Base-by-base conservation (phyloP, 139 green algal genomes). In the Micractinium conductrix region DNA sequence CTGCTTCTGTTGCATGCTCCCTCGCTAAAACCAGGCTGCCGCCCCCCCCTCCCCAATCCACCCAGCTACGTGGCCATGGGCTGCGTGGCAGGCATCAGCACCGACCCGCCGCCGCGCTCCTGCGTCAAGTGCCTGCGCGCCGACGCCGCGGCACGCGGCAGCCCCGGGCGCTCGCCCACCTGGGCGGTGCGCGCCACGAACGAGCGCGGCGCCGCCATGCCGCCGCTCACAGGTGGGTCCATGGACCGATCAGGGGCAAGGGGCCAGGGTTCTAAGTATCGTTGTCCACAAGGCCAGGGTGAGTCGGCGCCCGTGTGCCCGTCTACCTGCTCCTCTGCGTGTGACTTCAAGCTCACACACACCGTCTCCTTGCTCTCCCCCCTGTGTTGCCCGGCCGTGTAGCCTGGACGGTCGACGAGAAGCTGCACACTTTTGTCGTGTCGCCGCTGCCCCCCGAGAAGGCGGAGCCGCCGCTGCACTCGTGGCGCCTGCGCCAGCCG, bases 61-160 rank as follows among this genome's bases (percentile, higher is more conserved):
- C 48, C 30, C 80, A 91, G 87, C 30, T 99, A 98, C 78, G 89
- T 95, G 33, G 83, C 95, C 2, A 82, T 98, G 79, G 96, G 96
- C 14, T 89, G 87, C 45, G 83, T 98, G 75, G 93, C 88, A 4
- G 84, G 68, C 8, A 26, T 87, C 4, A 89, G 90, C 16, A 48
- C 53, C 22, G 40, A 73, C 19, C 45, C 67, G 4, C 89, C 90
- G 16, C 73, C 85, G 28, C 72, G 72, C 17, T 35, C 37, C 53
- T 69, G 62, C n/a, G 74, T 89, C 24, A 74, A 76, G 38, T 91
- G 88, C 48, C 22, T 91, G 55, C 67, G 79, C 26, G 43, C 70
- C 0, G 85, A 90, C 62, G 30, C 68, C n/a, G 48, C 85, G 24
- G 9, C 40, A 2, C 6, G 35, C 10, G 87, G 60, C 37, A n/a